Conservation (phyloP, 1,284 basidiomycete genomes). For the Rhodotorula sp. region DNA sequence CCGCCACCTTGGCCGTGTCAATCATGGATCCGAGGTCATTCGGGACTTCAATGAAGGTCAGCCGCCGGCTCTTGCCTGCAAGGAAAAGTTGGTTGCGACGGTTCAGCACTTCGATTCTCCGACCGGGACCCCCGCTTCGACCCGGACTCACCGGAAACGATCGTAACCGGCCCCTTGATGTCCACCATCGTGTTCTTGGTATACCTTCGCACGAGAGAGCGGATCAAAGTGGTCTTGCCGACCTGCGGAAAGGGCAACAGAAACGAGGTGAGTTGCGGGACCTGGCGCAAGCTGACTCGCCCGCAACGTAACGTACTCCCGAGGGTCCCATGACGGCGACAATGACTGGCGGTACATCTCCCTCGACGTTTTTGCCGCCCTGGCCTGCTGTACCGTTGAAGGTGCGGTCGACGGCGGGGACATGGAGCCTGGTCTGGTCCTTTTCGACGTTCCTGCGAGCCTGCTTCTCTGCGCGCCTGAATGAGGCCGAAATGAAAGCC, state of each 20-base stretch:
- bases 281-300: not conserved
- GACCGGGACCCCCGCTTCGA: not conserved
- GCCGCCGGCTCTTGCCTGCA: constrained; percentile 74
- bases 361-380: constrained; percentile 47
- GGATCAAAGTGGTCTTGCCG: constrained; percentile 92
- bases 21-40: constrained; percentile 98
- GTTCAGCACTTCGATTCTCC: constrained; percentile 46
- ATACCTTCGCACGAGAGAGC: constrained; percentile 85
- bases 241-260: constrained; percentile 50
- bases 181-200: constrained; percentile 92
- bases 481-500: constrained; percentile 89
- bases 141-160: constrained; percentile 60
- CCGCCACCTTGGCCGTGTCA: constrained; percentile 94
- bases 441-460: constrained; percentile 87
- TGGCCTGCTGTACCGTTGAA: constrained; percentile 53
- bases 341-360: constrained; percentile 87
- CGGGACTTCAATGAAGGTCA: constrained; percentile 96
- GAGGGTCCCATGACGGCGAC: constrained; percentile 97
- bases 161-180: constrained; percentile 89
- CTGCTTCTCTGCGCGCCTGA: constrained; percentile 79
- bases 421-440: constrained; percentile 92
- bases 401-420: constrained; percentile 90
- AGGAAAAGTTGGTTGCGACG: no score
- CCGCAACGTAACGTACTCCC: constrained; percentile 58
- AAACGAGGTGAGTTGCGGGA: not conserved